Evolutionary conservation across 139 green algal species (phyloP), one percentile per base, ranked within the genome.

Genomic region (Coccomyxa sp.): DNA sequence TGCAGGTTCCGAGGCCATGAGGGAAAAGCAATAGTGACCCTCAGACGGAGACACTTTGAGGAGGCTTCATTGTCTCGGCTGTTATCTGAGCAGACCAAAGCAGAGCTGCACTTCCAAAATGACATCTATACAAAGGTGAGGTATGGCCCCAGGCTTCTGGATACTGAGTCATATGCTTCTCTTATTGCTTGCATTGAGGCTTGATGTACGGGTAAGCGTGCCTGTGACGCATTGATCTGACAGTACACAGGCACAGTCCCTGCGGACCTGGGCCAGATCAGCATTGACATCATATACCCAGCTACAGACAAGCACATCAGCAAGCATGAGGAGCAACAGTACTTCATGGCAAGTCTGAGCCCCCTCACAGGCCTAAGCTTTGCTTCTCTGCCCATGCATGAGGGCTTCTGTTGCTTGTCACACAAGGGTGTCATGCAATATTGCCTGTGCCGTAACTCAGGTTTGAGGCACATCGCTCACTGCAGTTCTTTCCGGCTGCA

Each of bases 241-340:
- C 80, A 90, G 86, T 86, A 83, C 54, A 41, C 75, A 12, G 82
- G 78, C 0, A 38, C 7, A 36, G 64, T 75, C 0, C 50, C 79
- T 33, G 34, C 70, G 1, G 75, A 82, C 31, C 70, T 81, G n/a
- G 31, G 31, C 29, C 12, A 40, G 34, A 72, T 89, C 33, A 88
- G 70, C 0, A 73, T 88, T 70, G 84, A 90, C 82, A 76, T 86
- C 0, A 86, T 86, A 36, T 85, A 80, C 55, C 84, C 87, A 27
- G 85, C 85, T 37, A 91, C 83, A 0, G 82, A 84, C 7, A 88
- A 88, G 75, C 87, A 91, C 78, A 83, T 91, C 68, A 37, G 36
- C 29, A 89, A 91, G 74, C 69, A 85, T 69, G 73, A 34, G 7
- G 33, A 77, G 39, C 87, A 91, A 76, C 69, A 74, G 7, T 64